Percentiles rank a stretch among this genome's conserved stretches.
Conservation (phyloP, 2,329 filamentous ascomycete genomes). For the Fusarium heterosporum region DNA sequence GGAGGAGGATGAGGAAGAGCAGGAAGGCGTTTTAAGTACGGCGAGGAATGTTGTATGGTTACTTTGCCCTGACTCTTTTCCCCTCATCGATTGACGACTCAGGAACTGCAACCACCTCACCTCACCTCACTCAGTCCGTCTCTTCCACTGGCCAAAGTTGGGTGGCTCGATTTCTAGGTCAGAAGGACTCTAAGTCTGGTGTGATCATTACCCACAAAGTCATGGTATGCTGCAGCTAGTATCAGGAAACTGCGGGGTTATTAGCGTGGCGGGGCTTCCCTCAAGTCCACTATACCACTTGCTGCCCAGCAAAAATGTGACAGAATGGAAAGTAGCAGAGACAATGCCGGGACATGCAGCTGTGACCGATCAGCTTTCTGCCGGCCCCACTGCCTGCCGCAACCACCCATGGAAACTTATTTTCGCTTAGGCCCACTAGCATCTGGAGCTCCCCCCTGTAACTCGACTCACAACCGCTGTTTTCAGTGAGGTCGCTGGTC, state of each 20-base stretch:
- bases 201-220: constrained; percentile 38
- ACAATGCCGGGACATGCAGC: constrained; percentile 26
- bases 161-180: constrained; percentile 36
- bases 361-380: constrained; percentile 32
- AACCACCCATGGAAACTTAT: constrained; percentile 17
- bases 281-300: constrained; percentile 22
- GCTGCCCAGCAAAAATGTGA: not conserved
- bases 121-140: constrained; percentile 19
- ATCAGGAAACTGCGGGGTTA: constrained; percentile 38
- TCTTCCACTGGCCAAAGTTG: constrained; percentile 29
- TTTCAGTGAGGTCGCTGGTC: constrained; percentile 31
- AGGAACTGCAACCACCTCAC: constrained; percentile 35
- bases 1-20: constrained; percentile 38
- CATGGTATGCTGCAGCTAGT: constrained; percentile 30
- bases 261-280: constrained; percentile 26
- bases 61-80: constrained; percentile 31
- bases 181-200: constrained; percentile 36
- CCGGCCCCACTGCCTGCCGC: constrained; percentile 25
- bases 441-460: constrained; percentile 19
- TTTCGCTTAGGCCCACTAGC: constrained; percentile 22
- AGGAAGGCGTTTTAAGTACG: constrained; percentile 44
- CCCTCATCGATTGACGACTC: constrained; percentile 40
- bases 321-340: constrained; percentile 12
- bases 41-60: constrained; percentile 33
- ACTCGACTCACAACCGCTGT: constrained; percentile 22